phyloP scores from a whole-genome alignment of 106 monocot genomes.

The Agapanthus africanus region DNA sequence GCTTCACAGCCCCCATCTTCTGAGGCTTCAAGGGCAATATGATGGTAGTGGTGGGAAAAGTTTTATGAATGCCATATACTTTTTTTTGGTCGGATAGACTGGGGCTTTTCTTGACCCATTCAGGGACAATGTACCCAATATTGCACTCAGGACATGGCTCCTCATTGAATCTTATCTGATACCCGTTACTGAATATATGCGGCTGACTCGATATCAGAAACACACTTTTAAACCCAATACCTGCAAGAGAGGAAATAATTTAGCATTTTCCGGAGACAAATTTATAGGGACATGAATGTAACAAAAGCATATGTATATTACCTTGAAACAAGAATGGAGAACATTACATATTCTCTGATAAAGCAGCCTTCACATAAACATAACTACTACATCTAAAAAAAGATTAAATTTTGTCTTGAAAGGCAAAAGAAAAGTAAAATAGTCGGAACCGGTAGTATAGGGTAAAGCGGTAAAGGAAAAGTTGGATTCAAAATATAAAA shows the following conservation, averaged over 20 bases:
- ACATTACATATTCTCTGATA: too few species aligned
- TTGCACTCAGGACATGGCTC: constrained; percentile 24
- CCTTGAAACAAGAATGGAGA: too few species aligned
- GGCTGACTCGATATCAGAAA: constrained; percentile 39
- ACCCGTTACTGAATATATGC: constrained; percentile 54
- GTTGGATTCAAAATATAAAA: too few species aligned
- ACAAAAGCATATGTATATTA: too few species aligned
- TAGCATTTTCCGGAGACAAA: too few species aligned
- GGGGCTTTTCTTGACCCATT: constrained; percentile 35
- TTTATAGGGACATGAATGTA: too few species aligned
- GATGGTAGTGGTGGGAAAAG: constrained; percentile 33
- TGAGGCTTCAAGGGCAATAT: constrained; percentile 41
- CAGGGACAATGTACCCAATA: constrained; percentile 46
- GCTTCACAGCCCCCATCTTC: constrained; percentile 28
- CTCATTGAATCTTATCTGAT: constrained; percentile 51
- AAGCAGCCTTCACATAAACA: too few species aligned
- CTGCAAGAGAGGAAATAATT: constrained; percentile 17
- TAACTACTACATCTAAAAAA: too few species aligned
- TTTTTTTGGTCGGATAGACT: constrained; percentile 14
- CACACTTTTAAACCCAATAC: constrained; percentile 61
- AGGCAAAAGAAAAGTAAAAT: too few species aligned
- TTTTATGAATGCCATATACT: constrained; percentile 24
- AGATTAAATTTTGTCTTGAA: too few species aligned
- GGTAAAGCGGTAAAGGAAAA: too few species aligned
- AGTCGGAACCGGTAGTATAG: too few species aligned